phyloP scores from a whole-genome alignment of 306 rosid genomes.

The Styphnolobium japonicum region DNA sequence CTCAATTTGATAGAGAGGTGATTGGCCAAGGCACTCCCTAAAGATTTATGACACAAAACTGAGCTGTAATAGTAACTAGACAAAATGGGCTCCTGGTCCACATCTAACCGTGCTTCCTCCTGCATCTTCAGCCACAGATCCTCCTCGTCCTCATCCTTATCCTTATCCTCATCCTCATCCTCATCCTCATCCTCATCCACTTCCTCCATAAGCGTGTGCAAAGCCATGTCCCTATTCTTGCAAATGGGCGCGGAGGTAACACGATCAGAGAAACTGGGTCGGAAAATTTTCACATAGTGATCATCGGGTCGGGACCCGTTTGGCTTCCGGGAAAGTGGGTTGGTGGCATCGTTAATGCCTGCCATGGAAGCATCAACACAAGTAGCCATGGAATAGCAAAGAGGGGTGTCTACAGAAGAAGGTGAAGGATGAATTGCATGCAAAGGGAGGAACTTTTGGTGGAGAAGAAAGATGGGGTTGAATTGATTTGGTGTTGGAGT shows the following conservation, averaged over 20 bases:
- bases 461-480: constrained; percentile 13
- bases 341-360: background rate
- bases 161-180: no score
- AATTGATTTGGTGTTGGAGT: constrained; percentile 26
- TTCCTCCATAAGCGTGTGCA: constrained; percentile 26
- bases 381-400: constrained; percentile 50
- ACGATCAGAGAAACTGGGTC: constrained; percentile 44
- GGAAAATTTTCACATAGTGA: constrained; percentile 28
- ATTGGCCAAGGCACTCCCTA: constrained; percentile 62
- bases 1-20: constrained; percentile 61
- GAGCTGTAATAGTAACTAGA: constrained; percentile 49
- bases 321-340: constrained; percentile 48
- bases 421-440: background rate
- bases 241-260: constrained; percentile 47
- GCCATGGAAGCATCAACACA: constrained; percentile 39
- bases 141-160: background rate
- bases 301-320: constrained; percentile 39
- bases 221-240: constrained; percentile 27
- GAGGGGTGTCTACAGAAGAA: background rate
- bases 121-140: constrained; percentile 69
- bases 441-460: constrained; percentile 13
- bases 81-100: constrained; percentile 66
- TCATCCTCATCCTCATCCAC: background rate
- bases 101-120: constrained; percentile 63
- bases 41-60: constrained; percentile 44